Evolutionary conservation across 129 eudicot species (phyloP), one percentile per base, ranked within the genome.

Genomic region (Ambrosia artemisiifolia): DNA sequence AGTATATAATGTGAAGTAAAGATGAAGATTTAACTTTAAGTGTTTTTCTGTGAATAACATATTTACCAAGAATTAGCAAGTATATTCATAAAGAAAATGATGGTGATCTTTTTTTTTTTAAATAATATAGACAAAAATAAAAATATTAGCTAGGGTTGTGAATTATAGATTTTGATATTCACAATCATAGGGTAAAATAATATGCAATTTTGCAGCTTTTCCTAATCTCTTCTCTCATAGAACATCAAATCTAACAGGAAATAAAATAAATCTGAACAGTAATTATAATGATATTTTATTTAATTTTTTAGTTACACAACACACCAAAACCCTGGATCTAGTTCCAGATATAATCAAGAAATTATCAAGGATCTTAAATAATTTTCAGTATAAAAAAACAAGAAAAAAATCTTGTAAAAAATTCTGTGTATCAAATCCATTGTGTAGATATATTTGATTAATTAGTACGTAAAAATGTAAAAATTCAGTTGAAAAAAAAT

Each of bases 141-240:
- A 9, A 47, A 76, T 56, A 46, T 14, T 7, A 78, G 49, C 65
- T 71, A 71, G 82, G 77, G 72, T 51, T 70, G 38, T 16, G 38
- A 73, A 24, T 69, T 46, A 38, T 19, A 36, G 48, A 60, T 34
- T 34, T 38, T 69, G n/a, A 51, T 32, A 34, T 18, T 47, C 34
- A 77, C 46, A 63, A 28, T 69, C 32, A 32, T 63, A 71, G 77
- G 77, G 77, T 70, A 72, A 71, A 71, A 71, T 70, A 67, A 78
- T 78, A 35, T 78, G 66, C 42, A 50, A 35, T 40, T 77, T 51
- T 70, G 71, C 72, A 78, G 76, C 72, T 70, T 78, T 70, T 70
- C 40, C 72, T 38, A 67, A 51, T 70, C 72, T 63, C 40, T 38
- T 78, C 59, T 63, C 71, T 59, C 65, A 38, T 70, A 61, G 12